phyloP scores from a whole-genome alignment of 1,284 basidiomycete genomes.

The Kalmanozyma brasiliensis region DNA sequence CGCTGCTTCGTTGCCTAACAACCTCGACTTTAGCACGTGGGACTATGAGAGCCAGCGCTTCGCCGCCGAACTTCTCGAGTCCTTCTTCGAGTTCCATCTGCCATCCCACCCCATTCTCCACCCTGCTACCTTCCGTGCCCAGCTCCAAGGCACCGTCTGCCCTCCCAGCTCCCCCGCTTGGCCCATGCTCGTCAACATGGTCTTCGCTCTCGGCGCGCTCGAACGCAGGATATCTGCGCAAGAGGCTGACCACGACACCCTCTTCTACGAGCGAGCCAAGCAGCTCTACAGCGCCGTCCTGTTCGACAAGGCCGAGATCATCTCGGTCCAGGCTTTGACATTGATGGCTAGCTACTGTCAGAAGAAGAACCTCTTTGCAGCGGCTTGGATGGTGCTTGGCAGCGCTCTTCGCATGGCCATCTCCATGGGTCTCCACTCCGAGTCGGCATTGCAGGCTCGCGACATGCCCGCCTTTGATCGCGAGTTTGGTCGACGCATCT shows the following conservation, averaged over 20 bases:
- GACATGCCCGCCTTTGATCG: conserved; percentile 42
- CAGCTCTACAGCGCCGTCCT: conserved; percentile 41
- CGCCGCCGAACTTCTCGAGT: conserved; percentile 35
- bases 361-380: conserved; percentile 46
- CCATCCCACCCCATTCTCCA: conserved; percentile 50
- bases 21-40: conserved; percentile 34
- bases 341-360: conserved; percentile 52
- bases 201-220: conserved; percentile 47
- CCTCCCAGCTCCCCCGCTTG: conserved; percentile 34
- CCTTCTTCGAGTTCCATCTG: conserved; percentile 50
- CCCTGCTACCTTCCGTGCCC: conserved; percentile 47
- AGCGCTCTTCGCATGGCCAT: conserved; percentile 51
- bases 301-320: conserved; percentile 48
- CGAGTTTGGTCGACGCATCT: conserved; percentile 45
- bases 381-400: conserved; percentile 52
- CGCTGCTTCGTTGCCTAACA: conserved; percentile 22
- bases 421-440: conserved; percentile 45
- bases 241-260: conserved; percentile 28
- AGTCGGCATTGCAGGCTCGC: conserved; percentile 36
- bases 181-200: conserved; percentile 55
- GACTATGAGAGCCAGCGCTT: conserved; percentile 31
- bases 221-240: conserved; percentile 36
- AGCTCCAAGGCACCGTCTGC: conserved; percentile 38
- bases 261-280: conserved; percentile 44
- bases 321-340: conserved; percentile 45